phyloP scores from a whole-genome alignment of 1,284 basidiomycete genomes.

The Cronartium quercuum region DNA sequence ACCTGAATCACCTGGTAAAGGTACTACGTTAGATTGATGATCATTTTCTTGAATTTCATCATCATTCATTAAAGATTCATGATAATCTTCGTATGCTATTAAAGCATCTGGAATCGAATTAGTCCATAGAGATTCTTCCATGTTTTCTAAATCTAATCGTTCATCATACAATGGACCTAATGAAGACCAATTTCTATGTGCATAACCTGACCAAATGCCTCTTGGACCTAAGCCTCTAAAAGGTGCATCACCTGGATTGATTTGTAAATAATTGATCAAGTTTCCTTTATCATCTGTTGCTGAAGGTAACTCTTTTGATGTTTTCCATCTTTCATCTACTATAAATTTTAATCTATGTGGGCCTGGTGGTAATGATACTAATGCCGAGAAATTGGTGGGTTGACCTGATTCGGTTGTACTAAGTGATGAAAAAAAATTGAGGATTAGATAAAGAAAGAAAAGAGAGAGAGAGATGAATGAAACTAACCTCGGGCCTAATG shows the following conservation, averaged over 20 bases:
- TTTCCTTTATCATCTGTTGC: slow-evolving; percentile 83
- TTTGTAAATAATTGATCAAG: slow-evolving; percentile 86
- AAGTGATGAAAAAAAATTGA: neutral
- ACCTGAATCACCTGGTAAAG: slow-evolving; percentile 9
- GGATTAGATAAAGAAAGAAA: neutral
- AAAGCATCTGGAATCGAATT: slow-evolving; percentile 66
- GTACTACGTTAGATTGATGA: neutral
- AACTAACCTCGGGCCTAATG: slow-evolving; percentile 32
- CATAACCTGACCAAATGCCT: slow-evolving; percentile 39
- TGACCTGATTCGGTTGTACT: slow-evolving; percentile 43
- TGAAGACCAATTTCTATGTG: slow-evolving; percentile 15
- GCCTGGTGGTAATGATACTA: slow-evolving; percentile 67
- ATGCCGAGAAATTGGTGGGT: slow-evolving; percentile 51
- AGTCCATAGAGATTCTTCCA: slow-evolving; percentile 60
- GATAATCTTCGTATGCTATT: slow-evolving; percentile 69
- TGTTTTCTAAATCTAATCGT: slow-evolving; percentile 45
- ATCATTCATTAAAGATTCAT: too few species aligned
- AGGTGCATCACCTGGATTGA: slow-evolving; percentile 50
- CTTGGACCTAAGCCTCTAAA: slow-evolving; percentile 43
- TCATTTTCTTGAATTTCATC: slow-evolving; percentile 47
- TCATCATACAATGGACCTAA: neutral
- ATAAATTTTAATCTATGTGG: slow-evolving; percentile 95
- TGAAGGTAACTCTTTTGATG: slow-evolving; percentile 68
- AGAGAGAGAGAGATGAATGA: neutral
- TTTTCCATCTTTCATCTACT: slow-evolving; percentile 82